Conservation (phyloP, 2,329 filamentous ascomycete species). For the Botrytis cinerea region DNA sequence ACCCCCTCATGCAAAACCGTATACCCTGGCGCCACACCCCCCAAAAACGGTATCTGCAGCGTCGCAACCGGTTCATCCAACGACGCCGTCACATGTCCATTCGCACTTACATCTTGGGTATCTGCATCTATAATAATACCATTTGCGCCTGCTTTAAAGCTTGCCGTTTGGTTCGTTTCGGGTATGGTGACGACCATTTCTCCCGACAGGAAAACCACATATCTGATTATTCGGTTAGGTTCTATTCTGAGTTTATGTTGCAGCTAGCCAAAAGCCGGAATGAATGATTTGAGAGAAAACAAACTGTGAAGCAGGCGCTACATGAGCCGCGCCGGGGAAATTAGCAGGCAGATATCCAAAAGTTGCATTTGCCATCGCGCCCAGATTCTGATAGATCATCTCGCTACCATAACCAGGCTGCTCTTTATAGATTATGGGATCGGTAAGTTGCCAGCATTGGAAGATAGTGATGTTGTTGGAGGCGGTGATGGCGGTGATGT, state of each 20-base stretch:
- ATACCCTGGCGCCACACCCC: background rate
- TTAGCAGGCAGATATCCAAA: background rate
- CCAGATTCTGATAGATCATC: background rate
- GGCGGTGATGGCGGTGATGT: background rate
- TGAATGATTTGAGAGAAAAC: background rate
- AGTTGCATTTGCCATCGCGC: background rate
- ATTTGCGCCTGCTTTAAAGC: background rate
- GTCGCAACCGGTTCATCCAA: background rate
- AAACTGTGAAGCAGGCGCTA: background rate
- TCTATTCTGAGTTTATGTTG: no score
- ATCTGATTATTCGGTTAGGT: background rate
- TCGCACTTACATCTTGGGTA: background rate
- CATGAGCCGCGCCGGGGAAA: background rate
- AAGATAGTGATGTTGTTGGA: background rate
- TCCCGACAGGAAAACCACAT: background rate
- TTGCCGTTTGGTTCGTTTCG: background rate
- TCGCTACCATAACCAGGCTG: background rate
- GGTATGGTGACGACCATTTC: background rate
- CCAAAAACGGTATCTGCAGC: background rate
- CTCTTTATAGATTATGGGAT: background rate
- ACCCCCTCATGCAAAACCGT: background rate
- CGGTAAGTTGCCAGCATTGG: background rate
- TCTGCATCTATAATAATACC: background rate
- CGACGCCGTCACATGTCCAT: background rate
- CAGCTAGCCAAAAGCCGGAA: no score